phyloP scores from a whole-genome alignment of 768 basidiomycete species.

The Dacryopinax spathularia region DNA sequence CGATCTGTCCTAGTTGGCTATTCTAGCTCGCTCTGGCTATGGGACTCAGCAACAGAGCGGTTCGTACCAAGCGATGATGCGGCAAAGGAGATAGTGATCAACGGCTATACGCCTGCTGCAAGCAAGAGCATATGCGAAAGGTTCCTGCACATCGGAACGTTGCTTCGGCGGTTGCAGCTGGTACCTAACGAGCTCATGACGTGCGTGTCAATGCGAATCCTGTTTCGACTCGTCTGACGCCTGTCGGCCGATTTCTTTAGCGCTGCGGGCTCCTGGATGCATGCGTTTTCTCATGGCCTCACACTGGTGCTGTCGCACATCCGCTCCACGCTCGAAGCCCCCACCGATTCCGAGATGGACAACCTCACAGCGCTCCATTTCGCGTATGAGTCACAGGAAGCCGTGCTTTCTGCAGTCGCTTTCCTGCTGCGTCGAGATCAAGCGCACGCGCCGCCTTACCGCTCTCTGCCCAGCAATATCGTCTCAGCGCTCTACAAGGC shows the following conservation, averaged over 20 bases:
- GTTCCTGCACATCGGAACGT: constrained; percentile 54
- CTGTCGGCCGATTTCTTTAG: too few relatives aligned
- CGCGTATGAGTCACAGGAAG: constrained; percentile 38
- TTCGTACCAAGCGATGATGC: constrained; percentile 38
- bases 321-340: constrained; percentile 30
- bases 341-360: constrained; percentile 11
- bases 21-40: constrained; percentile 50
- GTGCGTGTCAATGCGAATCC: background rate
- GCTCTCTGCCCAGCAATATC: constrained; percentile 26
- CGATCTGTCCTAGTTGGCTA: constrained; percentile 37
- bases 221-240: background rate
- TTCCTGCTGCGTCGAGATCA: constrained; percentile 21
- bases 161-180: constrained; percentile 51
- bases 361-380: constrained; percentile 26
- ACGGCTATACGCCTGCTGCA: constrained; percentile 43
- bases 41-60: constrained; percentile 41
- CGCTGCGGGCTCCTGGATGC: constrained; percentile 20
- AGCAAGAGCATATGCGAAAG: constrained; percentile 39
- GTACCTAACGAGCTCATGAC: background rate
- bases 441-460: constrained; percentile 22
- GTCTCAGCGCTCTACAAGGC: constrained; percentile 34
- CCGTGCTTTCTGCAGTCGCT: constrained; percentile 38
- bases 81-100: constrained; percentile 30
- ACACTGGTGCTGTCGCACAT: constrained; percentile 41
- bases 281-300: constrained; percentile 53